These are phyloP conservation scores for Tolypocladium paradoxum DNA, from an alignment of 2,329 filamentous ascomycete species.

Conservation along the genomic window DNA sequence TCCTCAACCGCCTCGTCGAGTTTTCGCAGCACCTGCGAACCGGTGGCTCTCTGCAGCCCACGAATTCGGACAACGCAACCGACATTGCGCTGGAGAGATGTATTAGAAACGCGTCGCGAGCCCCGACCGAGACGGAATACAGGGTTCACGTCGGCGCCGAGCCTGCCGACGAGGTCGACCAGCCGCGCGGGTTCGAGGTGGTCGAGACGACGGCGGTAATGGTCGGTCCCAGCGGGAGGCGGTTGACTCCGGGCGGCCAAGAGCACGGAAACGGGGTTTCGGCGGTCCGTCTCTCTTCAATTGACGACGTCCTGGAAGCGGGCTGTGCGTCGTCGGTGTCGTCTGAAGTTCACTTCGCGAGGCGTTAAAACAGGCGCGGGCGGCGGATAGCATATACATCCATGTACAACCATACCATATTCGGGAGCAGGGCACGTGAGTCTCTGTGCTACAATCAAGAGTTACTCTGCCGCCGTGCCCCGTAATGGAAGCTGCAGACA, in stretches of 20 bases:
- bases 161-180: background rate
- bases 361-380: background rate
- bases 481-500: too few species aligned
- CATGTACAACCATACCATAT: background rate
- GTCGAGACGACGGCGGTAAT: constrained; percentile 2
- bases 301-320: background rate
- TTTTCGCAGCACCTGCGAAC: constrained; percentile 15
- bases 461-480: background rate
- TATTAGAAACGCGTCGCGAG: background rate
- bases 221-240: background rate
- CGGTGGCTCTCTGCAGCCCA: background rate
- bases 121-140: background rate
- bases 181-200: background rate
- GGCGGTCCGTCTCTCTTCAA: background rate
- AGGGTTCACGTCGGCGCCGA: background rate
- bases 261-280: background rate
- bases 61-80: background rate
- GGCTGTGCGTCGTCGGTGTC: constrained; percentile 1
- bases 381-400: background rate
- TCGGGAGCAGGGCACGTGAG: too few species aligned
- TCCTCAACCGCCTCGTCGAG: constrained; percentile 23
- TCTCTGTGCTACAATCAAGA: background rate
- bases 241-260: background rate
- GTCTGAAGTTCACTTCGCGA: background rate
- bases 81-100: constrained; percentile 2